A percentile compares a stretch with the other conserved stretches of the same genome.
Evolutionary conservation across 441 rosid genomes (phyloP).

Genomic region (Gossypium gossypioides): DNA sequence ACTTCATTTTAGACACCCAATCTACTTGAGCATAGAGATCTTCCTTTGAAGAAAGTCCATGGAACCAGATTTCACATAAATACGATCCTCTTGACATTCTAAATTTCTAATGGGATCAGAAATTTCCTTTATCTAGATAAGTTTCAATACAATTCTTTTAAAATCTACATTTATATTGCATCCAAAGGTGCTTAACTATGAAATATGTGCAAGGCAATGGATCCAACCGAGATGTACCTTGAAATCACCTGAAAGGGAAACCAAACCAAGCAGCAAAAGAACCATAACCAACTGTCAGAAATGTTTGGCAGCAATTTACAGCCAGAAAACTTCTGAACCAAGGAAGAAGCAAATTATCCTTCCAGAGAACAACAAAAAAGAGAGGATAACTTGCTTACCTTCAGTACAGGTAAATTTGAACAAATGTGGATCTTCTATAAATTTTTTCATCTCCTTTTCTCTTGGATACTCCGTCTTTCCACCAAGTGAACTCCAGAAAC

Average conservation of each 20-base stretch:
- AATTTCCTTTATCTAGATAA: background rate
- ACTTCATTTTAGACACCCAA: background rate
- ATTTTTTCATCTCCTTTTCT: conserved; percentile 43
- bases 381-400: conserved; percentile 42
- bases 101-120: background rate
- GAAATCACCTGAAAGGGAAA: conserved; percentile 42
- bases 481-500: conserved; percentile 74
- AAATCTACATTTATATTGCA: background rate
- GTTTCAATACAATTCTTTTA: background rate
- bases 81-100: background rate
- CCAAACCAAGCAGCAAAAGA: conserved; percentile 30
- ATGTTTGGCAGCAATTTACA: conserved; percentile 25
- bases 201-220: conserved; percentile 15
- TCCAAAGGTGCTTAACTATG: conserved; percentile 11
- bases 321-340: conserved; percentile 37
- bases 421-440: conserved; percentile 57
- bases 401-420: conserved; percentile 37
- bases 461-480: conserved; percentile 72
- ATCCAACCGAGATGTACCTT: conserved; percentile 35
- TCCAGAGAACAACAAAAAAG: conserved; percentile 17
- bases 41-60: background rate
- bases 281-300: conserved; percentile 32
- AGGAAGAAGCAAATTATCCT: conserved; percentile 32
- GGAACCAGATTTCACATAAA: background rate
- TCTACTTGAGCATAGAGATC: background rate